Percentiles rank a stretch among this genome's conserved stretches.
These are phyloP conservation scores for Collybia sordida DNA, from an alignment of 768 basidiomycete genomes.

Conservation along the genomic window DNA sequence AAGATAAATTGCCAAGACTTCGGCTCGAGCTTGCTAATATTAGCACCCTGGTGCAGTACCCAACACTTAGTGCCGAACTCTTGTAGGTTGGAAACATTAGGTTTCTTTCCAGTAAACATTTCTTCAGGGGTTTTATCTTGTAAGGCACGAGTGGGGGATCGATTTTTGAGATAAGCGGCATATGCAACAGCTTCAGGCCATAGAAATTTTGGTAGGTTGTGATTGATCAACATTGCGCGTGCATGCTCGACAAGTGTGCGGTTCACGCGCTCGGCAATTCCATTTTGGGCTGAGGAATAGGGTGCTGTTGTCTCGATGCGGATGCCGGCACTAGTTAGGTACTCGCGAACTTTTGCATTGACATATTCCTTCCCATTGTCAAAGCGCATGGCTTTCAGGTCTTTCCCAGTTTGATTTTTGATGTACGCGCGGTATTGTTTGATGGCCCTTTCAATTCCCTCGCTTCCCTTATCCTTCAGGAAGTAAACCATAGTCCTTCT, in stretches of 20 bases:
- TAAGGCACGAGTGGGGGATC: not conserved
- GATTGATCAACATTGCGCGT: slow-evolving; percentile 2
- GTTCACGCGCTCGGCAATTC: slow-evolving; percentile 5
- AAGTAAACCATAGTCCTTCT: not conserved
- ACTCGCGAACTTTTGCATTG: not conserved
- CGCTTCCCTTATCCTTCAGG: not conserved
- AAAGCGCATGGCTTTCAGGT: not conserved
- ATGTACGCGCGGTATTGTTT: not conserved
- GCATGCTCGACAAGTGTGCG: not conserved
- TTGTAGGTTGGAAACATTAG: not conserved
- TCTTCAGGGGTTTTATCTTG: slow-evolving; percentile 4
- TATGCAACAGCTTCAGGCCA: slow-evolving; percentile 9
- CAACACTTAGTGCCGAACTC: slow-evolving; percentile 3
- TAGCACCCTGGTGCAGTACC: not conserved
- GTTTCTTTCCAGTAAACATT: slow-evolving; percentile 3
- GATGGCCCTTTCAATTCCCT: not conserved
- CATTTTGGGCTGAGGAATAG: not conserved
- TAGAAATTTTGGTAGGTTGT: slow-evolving; percentile 1
- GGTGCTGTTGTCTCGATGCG: not conserved
- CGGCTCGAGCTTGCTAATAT: not conserved
- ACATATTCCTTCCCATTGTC: not conserved
- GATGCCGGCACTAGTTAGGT: not conserved
- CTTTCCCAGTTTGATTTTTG: not conserved
- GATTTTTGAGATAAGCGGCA: slow-evolving; percentile 4
- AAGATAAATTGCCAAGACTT: not conserved